These are phyloP conservation scores for Neohortaea acidophila DNA, from an alignment of 495 filamentous ascomycete species.

Conservation along the genomic window DNA sequence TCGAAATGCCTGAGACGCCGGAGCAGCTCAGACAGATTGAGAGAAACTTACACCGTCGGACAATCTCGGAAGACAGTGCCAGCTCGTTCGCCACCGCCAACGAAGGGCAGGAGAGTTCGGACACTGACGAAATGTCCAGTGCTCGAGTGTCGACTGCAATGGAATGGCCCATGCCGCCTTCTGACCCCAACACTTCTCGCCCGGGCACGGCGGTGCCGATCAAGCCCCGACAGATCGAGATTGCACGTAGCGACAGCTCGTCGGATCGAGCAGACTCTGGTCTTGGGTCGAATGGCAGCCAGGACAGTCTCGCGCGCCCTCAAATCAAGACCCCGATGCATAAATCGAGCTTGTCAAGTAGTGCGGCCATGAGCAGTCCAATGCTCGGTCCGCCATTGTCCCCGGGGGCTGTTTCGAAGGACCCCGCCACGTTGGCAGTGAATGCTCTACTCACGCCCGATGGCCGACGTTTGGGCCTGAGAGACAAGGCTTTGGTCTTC, in stretches of 20 bases:
- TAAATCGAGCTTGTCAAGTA: too few relatives aligned
- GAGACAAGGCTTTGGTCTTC: constrained; percentile 64
- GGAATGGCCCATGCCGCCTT: constrained; percentile 11
- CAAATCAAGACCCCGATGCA: too few relatives aligned
- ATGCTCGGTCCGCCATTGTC: constrained; percentile 25
- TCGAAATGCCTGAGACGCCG: constrained; percentile 12
- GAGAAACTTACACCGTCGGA: constrained; percentile 31
- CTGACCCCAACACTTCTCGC: not conserved
- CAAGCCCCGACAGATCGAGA: not conserved
- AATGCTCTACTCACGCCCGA: constrained; percentile 24
- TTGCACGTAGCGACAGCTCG: not conserved
- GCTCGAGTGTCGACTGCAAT: too few relatives aligned
- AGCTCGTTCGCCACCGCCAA: constrained; percentile 77
- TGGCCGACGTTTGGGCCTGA: constrained; percentile 35
- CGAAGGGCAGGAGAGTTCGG: constrained; percentile 37
- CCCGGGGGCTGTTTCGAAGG: constrained; percentile 23
- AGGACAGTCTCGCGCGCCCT: too few relatives aligned
- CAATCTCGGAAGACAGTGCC: constrained; percentile 50
- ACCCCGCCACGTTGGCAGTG: constrained; percentile 24
- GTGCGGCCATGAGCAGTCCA: too few relatives aligned
- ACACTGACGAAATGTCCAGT: constrained; percentile 7
- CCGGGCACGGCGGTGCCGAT: constrained; percentile 8
- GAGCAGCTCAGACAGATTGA: constrained; percentile 14
- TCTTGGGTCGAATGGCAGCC: too few relatives aligned
- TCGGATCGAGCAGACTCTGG: constrained; percentile 19